Evolutionary conservation across 352 stramenopile species (phyloP), one percentile per base, ranked within the genome.

Genomic region (Phytophthora crassamura): DNA sequence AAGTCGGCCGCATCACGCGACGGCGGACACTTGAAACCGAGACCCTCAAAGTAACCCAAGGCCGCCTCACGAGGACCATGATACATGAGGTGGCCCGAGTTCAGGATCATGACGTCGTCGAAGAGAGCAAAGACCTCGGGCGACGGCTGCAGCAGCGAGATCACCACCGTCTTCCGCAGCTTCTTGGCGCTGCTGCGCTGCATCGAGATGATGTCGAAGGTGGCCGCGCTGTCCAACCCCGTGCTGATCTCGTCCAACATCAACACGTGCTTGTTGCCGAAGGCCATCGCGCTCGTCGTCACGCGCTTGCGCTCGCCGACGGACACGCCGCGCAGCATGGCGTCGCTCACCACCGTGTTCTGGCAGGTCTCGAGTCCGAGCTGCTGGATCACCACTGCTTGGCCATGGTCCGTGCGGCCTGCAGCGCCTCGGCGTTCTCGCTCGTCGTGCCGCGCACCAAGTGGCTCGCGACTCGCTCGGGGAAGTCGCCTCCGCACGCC

Each of bases 1-100:
- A 96, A 98, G 71, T 98, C 95, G n/a, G 91, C 94, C 15, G 91
- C 66, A 64, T 98, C 90, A 52, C 47, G 55, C 81, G 80, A 30
- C 56, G 65, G 34, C 67, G 56, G 39, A 39, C 58, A 54, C 47
- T 64, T 53, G 72, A 84, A 66, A 58, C 62, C 34, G 8, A 55
- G 16, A 18, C 2, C 20, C 20, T 62, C 59, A 8, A 68, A 67
- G 50, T 62, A 67, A 6, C 9, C 14, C 41, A 74, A 18, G 2
- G 35, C 66, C 33, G 54, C 5, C 0, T 47, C 47, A 11, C 64
- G 34, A 6, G 70, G 70, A 0, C 70, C 70, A 47, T 58, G 54
- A 62, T 93, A 98, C 38, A 98, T 84, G 30, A 98, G 66, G 11
- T 80, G 52, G 15, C 91, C 91, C 30, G 85, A 72, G 67, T 88